Conservation (phyloP, 2,329 filamentous ascomycete genomes). For the Trichoderma aggressivum region DNA sequence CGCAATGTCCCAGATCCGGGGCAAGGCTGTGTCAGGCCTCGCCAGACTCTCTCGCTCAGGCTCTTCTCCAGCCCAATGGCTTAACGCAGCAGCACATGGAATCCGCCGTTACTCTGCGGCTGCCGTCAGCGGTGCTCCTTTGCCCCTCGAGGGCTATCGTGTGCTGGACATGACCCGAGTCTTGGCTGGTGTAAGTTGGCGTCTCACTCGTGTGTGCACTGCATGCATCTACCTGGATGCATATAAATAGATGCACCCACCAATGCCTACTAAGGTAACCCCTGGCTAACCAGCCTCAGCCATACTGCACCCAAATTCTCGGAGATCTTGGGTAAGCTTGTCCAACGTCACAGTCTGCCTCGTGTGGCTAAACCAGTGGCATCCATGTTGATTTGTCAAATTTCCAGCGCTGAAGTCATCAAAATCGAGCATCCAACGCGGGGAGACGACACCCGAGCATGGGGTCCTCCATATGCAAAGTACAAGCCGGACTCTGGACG, state of each 20-base stretch:
- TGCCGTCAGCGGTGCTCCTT: slow-evolving; percentile 27
- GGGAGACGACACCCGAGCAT: slow-evolving; percentile 91
- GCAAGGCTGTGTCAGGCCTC: not conserved
- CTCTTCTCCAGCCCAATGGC: not conserved
- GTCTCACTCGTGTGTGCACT: not conserved
- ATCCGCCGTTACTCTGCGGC: slow-evolving; percentile 32
- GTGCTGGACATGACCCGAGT: slow-evolving; percentile 97
- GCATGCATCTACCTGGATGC: not conserved
- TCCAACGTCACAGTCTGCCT: not conserved
- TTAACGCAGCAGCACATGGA: slow-evolving; percentile 14
- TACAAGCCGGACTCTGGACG: slow-evolving; percentile 60
- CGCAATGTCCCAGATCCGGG: slow-evolving; percentile 4
- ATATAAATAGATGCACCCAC: not conserved
- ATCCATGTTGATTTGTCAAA: not conserved
- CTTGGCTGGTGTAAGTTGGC: slow-evolving; percentile 73
- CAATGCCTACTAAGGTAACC: not conserved
- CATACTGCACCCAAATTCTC: slow-evolving; percentile 95
- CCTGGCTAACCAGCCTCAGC: slow-evolving; percentile 49
- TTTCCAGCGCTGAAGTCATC: slow-evolving; percentile 80
- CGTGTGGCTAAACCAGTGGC: not conserved
- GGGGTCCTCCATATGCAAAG: slow-evolving; percentile 90
- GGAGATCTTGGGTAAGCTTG: slow-evolving; percentile 80
- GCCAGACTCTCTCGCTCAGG: slow-evolving; percentile 17
- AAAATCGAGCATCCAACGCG: slow-evolving; percentile 92
- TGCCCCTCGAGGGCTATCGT: slow-evolving; percentile 78